Base-by-base conservation (phyloP, 1,284 basidiomycete genomes). In the Pyrrhoderma lamaoense region DNA sequence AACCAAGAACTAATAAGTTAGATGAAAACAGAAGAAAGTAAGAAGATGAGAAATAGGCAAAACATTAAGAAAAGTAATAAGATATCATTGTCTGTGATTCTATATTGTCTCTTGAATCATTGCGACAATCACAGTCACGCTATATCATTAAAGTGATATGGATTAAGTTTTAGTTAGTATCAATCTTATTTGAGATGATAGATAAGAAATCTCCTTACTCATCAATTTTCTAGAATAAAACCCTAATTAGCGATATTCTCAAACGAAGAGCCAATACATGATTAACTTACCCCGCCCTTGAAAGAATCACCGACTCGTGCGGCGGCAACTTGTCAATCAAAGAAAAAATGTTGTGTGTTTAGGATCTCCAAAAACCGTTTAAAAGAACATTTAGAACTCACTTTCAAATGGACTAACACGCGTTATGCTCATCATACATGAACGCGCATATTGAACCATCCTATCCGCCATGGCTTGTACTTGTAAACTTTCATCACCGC, bases 361-460 rank as follows among this genome's bases (percentile, higher is more conserved):
- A 52, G 23, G 53, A 36, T 21, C 16, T 40, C 38, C 27, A 5
- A 5, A 5, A 5, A 5, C 27, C 27, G 7, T 31, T 11, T 11
- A 5, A 31, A 31, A 31, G 36, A 16, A 16, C 23, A 35, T 47
- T 7, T 14, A 21, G 23, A 34, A 69, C 80, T 61, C 64, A 78
- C 84, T 71, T 66, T 85, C 79, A 60, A 89, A 89, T 1, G 86
- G 86, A 61, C 81, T 86, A 19, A 75, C 70, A 57, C 80, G 70
- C 40, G 67, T 72, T 54, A 71, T 75, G 58, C 79, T 81, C 54
- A 69, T 68, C 83, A 88, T 88, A 61, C 84, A 86, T 31, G 71
- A 65, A 51, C 73, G 73, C 1, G 89, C 77, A 61, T 86, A 87
- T 27, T 81, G 74, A 1, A 89, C 80, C 45, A 88, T 69, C 8